Conservation (phyloP, 2,329 filamentous ascomycete species). For the Monilinia fructicola region DNA sequence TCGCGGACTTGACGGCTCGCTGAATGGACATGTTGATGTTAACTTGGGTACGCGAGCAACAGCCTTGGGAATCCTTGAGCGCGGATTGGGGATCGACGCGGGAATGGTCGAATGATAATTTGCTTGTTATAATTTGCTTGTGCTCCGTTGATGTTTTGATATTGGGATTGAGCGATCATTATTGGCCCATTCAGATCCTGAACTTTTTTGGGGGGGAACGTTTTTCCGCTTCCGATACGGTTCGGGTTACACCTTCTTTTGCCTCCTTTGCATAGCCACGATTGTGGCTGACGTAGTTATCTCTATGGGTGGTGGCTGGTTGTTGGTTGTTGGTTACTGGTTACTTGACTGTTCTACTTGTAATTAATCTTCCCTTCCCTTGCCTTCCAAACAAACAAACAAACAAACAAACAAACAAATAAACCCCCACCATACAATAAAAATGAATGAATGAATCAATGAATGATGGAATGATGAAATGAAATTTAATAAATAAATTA, state of each 20-base stretch:
- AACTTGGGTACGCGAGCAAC: too few relatives aligned
- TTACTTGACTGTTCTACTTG: too few relatives aligned
- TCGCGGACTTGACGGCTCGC: neutral
- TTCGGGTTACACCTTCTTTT: too few relatives aligned
- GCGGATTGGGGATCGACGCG: neutral
- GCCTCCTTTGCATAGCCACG: slow-evolving; percentile 1
- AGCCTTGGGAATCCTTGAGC: neutral
- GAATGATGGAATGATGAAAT: too few relatives aligned
- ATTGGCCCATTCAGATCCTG: neutral
- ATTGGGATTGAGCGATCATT: too few relatives aligned
- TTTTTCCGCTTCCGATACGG: slow-evolving; percentile 19
- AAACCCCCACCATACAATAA: slow-evolving; percentile 4
- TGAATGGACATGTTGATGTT: slow-evolving; percentile 17
- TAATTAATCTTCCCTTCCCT: too few relatives aligned
- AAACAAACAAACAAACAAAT: too few relatives aligned
- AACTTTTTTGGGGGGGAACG: slow-evolving; percentile 10
- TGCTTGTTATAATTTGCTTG: too few relatives aligned
- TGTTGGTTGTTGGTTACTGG: too few relatives aligned
- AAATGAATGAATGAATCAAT: too few relatives aligned
- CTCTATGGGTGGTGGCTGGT: neutral
- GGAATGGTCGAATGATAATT: neutral
- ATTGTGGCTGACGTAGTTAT: slow-evolving; percentile 12
- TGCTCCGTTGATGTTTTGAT: neutral
- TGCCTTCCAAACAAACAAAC: too few relatives aligned
- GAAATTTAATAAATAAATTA: too few relatives aligned